These are phyloP conservation scores for Suhomyces bokatorum DNA, from an alignment of 1,139 yeast genomes.

Conservation along the genomic window DNA sequence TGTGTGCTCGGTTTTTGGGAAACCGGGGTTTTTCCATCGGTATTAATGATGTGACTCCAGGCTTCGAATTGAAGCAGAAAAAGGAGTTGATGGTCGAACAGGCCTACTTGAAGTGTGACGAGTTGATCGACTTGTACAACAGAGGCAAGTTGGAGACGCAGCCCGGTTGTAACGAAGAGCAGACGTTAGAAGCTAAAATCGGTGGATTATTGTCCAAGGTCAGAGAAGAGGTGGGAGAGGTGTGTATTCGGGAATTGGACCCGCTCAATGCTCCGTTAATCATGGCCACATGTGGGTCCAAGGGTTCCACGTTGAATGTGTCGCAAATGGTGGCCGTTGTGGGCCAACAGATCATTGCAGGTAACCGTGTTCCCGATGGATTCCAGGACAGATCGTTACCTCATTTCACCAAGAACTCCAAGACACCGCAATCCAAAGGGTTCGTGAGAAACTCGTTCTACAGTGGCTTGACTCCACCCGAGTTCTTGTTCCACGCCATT, in stretches of 20 bases:
- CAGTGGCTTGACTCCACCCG: slow-evolving; percentile 94
- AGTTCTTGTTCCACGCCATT: slow-evolving; percentile 95
- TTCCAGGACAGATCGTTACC: slow-evolving; percentile 98
- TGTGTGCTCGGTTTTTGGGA: slow-evolving; percentile 93
- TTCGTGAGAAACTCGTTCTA: slow-evolving; percentile 95
- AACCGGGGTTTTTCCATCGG: slow-evolving; percentile 97
- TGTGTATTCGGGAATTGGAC: slow-evolving; percentile 89
- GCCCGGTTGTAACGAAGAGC: slow-evolving; percentile 99
- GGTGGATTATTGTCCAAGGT: slow-evolving; percentile 95
- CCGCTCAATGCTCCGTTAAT: slow-evolving; percentile 92
- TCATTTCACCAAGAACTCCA: slow-evolving; percentile 92
- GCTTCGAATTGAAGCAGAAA: slow-evolving; percentile 66
- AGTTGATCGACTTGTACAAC: slow-evolving; percentile 75
- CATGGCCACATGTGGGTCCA: slow-evolving; percentile 99
- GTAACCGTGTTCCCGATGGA: slow-evolving; percentile 99
- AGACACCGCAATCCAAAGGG: slow-evolving; percentile 97
- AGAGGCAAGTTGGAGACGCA: slow-evolving; percentile 94
- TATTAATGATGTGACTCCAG: slow-evolving; percentile 96
- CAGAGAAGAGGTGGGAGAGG: slow-evolving; percentile 98
- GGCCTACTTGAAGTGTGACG: slow-evolving; percentile 92
- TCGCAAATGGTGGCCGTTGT: slow-evolving; percentile 99
- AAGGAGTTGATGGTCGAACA: slow-evolving; percentile 89
- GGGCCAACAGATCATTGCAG: slow-evolving; percentile 98
- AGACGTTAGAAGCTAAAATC: slow-evolving; percentile 94
- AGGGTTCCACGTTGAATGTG: slow-evolving; percentile 96